Evolutionary conservation across 2,329 filamentous ascomycete genomes (phyloP).

Genomic region (Pyrenophora graminea): DNA sequence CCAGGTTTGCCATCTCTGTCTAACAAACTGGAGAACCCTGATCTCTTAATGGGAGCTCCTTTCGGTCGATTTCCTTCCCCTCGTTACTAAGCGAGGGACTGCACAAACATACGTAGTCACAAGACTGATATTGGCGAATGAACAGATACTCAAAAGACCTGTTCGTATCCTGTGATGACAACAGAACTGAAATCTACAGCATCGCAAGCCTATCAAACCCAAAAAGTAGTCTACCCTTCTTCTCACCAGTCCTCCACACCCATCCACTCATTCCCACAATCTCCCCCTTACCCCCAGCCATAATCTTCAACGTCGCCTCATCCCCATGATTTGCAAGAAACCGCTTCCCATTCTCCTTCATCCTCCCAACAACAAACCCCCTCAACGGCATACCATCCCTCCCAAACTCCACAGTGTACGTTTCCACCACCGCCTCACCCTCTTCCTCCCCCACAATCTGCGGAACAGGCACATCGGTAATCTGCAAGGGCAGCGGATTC

Average conservation of each 20-base stretch:
- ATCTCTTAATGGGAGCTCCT: too few relatives aligned
- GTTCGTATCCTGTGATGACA: too few relatives aligned
- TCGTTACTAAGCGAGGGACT: too few relatives aligned
- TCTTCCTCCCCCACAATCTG: constrained; percentile 47
- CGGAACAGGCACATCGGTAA: constrained; percentile 50
- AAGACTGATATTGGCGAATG: too few relatives aligned
- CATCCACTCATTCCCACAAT: constrained; percentile 55
- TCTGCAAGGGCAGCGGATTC: constrained; percentile 52
- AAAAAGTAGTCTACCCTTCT: constrained; percentile 37
- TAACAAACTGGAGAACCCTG: too few relatives aligned
- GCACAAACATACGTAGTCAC: too few relatives aligned
- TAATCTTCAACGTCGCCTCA: constrained; percentile 51
- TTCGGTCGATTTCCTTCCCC: too few relatives aligned
- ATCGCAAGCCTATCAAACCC: constrained; percentile 29
- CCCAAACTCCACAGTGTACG: constrained; percentile 64
- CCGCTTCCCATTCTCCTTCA: constrained; percentile 53
- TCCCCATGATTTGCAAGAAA: constrained; percentile 64
- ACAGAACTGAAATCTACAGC: constrained; percentile 7
- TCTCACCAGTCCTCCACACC: constrained; percentile 45
- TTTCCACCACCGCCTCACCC: constrained; percentile 61
- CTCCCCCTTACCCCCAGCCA: constrained; percentile 52
- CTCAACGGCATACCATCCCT: constrained; percentile 55
- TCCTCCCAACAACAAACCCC: constrained; percentile 59
- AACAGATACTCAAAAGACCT: too few relatives aligned
- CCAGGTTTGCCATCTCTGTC: too few relatives aligned